These are phyloP conservation scores for Chrysanthemum seticuspe DNA, from an alignment of 129 eudicot genomes.

Conservation along the genomic window DNA sequence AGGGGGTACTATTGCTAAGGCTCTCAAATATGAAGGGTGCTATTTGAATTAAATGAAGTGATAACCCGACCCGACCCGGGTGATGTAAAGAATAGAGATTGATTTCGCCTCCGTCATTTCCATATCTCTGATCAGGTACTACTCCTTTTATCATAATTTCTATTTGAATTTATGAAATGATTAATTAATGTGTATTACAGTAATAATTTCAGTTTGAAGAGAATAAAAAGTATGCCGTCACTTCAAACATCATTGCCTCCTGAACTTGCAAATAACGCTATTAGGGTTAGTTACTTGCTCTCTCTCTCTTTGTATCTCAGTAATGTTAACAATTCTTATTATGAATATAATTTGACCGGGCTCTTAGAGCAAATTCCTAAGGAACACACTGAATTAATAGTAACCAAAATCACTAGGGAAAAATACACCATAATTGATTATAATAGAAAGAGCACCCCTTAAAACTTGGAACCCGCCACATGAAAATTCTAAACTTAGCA, in stretches of 20 bases:
- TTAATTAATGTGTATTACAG: no score
- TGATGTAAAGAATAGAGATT: not conserved
- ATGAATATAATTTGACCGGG: no score
- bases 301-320: not conserved
- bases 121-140: no score
- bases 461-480: no score
- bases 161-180: no score
- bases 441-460: no score
- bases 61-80: not conserved
- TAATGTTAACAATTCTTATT: no score
- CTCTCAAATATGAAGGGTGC: not conserved
- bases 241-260: slow-evolving; percentile 89
- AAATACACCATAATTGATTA: not conserved
- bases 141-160: no score
- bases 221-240: slow-evolving; percentile 63
- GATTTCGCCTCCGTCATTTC: slow-evolving; percentile 2
- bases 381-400: no score
- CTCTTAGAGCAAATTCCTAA: no score
- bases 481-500: no score
- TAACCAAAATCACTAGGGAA: not conserved
- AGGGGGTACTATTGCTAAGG: not conserved
- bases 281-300: slow-evolving; percentile 46
- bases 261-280: slow-evolving; percentile 75
- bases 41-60: not conserved
- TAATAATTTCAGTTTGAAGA: no score